A percentile compares a stretch with the other conserved stretches of the same genome.
Evolutionary conservation across 331 rosid genomes (phyloP).

Genomic region (Rosa hybrid): DNA sequence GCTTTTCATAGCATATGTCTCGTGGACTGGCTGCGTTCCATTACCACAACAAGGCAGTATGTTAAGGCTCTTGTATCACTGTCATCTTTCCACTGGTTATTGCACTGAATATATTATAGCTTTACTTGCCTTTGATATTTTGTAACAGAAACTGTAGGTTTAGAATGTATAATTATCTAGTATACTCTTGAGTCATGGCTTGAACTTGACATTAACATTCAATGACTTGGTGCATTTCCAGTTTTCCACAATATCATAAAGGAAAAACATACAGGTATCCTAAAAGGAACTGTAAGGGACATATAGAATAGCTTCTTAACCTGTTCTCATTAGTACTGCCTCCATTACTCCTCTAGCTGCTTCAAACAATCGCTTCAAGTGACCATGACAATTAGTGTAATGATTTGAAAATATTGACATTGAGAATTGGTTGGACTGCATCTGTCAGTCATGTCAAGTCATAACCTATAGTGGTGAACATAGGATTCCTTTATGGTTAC

Average conservation of each 20-base stretch:
- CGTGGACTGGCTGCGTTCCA: conserved; percentile 43
- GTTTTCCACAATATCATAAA: neutral
- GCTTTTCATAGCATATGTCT: conserved; percentile 45
- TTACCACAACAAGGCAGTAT: conserved; percentile 48
- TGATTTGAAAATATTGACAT: neutral
- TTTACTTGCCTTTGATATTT: conserved; percentile 8
- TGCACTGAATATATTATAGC: neutral
- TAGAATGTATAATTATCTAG: neutral
- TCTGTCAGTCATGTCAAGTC: neutral
- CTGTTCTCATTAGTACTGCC: neutral
- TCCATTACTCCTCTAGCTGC: neutral
- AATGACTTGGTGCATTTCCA: neutral
- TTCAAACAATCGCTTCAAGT: neutral
- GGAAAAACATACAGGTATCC: neutral
- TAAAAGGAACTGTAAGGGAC: neutral
- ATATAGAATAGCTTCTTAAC: neutral
- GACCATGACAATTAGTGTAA: neutral
- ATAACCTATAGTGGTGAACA: conserved; percentile 8
- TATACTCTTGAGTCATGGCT: conserved; percentile 5
- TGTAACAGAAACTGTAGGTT: neutral
- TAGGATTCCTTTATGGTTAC: neutral
- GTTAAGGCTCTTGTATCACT: conserved; percentile 23
- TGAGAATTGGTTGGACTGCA: neutral
- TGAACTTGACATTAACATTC: neutral
- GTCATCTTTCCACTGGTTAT: neutral